phyloP scores from a whole-genome alignment of 192 early-diverging fungal genomes.

The Jimgerdemannia lactiflua region DNA sequence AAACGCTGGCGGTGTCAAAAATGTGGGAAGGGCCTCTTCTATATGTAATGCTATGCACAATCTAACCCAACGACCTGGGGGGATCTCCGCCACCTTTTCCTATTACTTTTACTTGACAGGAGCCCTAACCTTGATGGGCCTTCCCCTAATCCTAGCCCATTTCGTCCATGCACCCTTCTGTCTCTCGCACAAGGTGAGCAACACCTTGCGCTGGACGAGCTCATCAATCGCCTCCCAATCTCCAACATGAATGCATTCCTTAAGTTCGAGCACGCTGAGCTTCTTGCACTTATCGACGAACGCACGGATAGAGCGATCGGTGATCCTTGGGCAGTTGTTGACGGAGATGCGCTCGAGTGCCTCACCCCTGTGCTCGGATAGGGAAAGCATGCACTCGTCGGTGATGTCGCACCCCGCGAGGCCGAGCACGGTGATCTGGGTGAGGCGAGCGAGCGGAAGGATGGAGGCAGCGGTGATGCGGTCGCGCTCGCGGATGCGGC shows the following conservation, averaged over 20 bases:
- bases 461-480: slow-evolving; percentile 43
- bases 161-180: slow-evolving; percentile 37
- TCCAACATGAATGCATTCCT: slow-evolving; percentile 43
- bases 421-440: slow-evolving; percentile 38
- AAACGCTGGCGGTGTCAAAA: too few relatives aligned
- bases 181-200: slow-evolving; percentile 45
- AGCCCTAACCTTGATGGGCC: slow-evolving; percentile 37
- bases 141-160: slow-evolving; percentile 36
- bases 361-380: slow-evolving; percentile 29
- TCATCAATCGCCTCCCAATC: slow-evolving; percentile 47
- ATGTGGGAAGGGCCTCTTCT: not conserved
- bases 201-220: slow-evolving; percentile 39
- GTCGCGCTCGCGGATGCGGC: slow-evolving; percentile 38
- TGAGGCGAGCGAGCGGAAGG: slow-evolving; percentile 41
- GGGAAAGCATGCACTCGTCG: slow-evolving; percentile 42
- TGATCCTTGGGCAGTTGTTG: slow-evolving; percentile 41
- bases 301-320: slow-evolving; percentile 38
- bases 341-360: slow-evolving; percentile 45
- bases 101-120: slow-evolving; percentile 33
- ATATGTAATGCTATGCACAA: not conserved
- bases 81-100: not conserved
- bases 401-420: slow-evolving; percentile 48
- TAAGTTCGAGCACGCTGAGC: slow-evolving; percentile 51
- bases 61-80: slow-evolving; percentile 6
- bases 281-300: slow-evolving; percentile 43